These are phyloP conservation scores for Orychophragmus violaceus DNA, from an alignment of 345 rosid genomes.

Conservation along the genomic window DNA sequence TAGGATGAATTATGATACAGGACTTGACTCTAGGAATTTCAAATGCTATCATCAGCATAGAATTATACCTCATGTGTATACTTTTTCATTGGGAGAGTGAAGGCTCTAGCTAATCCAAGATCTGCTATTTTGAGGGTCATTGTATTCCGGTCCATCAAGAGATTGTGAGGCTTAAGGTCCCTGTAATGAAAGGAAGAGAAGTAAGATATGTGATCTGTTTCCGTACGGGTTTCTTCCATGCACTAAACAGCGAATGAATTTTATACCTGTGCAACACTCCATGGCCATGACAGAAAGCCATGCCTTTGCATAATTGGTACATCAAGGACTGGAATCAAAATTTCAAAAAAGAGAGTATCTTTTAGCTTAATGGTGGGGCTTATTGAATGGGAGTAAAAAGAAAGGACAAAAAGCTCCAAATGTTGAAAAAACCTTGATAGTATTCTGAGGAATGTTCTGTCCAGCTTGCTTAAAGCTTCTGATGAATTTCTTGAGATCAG, in stretches of 20 bases:
- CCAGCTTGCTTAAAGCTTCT: constrained; percentile 67
- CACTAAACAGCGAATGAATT: neutral
- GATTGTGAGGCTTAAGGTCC: constrained; percentile 96
- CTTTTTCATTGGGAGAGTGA: too few relatives aligned
- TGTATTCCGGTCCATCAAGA: too few relatives aligned
- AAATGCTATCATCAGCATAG: neutral
- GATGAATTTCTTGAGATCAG: constrained; percentile 84
- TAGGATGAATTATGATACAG: neutral
- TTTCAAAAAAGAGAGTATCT: neutral
- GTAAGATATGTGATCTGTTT: neutral
- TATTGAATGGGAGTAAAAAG: neutral
- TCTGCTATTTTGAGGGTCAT: too few relatives aligned
- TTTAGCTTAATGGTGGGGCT: too few relatives aligned
- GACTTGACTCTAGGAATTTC: too few relatives aligned
- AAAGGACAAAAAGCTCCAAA: neutral
- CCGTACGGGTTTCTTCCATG: neutral
- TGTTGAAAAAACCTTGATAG: constrained; percentile 49
- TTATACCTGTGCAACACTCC: constrained; percentile 84
- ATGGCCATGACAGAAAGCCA: constrained; percentile 95
- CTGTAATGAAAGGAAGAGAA: constrained; percentile 26
- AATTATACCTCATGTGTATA: constrained; percentile 45
- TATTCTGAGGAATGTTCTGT: constrained; percentile 45
- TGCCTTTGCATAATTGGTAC: constrained; percentile 94
- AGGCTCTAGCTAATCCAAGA: too few relatives aligned
- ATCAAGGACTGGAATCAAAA: constrained; percentile 60